Conservation (phyloP, 768 basidiomycete genomes). For the Lyophyllum decastes region DNA sequence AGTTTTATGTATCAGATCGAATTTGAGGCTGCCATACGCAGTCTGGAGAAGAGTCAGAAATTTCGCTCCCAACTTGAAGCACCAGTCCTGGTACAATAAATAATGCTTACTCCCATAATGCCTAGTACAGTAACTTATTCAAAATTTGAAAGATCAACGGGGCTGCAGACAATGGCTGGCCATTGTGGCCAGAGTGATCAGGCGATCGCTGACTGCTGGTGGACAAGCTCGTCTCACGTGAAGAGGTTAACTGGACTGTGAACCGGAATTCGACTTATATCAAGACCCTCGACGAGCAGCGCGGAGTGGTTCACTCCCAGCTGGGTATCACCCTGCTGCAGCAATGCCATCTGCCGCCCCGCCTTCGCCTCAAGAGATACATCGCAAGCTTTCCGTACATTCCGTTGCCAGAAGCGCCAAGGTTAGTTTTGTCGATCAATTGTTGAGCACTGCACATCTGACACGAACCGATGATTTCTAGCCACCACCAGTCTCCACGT, state of each 20-base stretch:
- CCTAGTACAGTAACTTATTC: too few species aligned
- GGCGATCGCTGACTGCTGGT: background rate
- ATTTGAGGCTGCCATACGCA: too few species aligned
- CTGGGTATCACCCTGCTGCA: background rate
- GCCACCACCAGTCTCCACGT: slow-evolving; percentile 20
- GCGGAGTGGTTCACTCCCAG: background rate
- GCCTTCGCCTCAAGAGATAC: slow-evolving; percentile 84
- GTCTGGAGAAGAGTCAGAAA: too few species aligned
- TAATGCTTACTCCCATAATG: too few species aligned
- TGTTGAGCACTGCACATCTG: slow-evolving; percentile 7
- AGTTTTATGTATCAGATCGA: too few species aligned
- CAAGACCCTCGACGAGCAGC: slow-evolving; percentile 2
- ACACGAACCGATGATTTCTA: slow-evolving; percentile 12
- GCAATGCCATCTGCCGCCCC: slow-evolving; percentile 53
- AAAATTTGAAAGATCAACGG: background rate
- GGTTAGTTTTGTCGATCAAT: slow-evolving; percentile 29
- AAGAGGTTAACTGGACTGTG: slow-evolving; percentile 6
- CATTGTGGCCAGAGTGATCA: background rate
- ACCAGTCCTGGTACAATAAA: background rate
- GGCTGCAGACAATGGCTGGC: background rate
- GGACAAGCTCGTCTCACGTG: slow-evolving; percentile 2
- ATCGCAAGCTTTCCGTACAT: slow-evolving; percentile 82
- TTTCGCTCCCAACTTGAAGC: too few species aligned
- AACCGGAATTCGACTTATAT: slow-evolving; percentile 1
- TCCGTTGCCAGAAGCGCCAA: slow-evolving; percentile 55